phyloP scores from a whole-genome alignment of 441 rosid species.

The Syzygium malaccense region DNA sequence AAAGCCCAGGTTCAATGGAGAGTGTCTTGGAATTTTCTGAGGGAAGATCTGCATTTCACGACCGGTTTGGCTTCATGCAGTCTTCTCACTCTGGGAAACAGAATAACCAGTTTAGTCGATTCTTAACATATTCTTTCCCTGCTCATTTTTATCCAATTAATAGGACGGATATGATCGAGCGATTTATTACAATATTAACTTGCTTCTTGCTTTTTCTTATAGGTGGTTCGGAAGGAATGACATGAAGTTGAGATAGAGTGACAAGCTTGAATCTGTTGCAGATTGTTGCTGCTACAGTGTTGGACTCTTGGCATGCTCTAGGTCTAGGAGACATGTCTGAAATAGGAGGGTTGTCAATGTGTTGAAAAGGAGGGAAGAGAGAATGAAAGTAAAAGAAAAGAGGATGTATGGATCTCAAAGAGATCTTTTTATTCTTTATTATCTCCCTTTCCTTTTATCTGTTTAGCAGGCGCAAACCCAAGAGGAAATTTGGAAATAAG shows the following conservation, averaged over 20 bases:
- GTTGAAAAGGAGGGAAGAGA: neutral
- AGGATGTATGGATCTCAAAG: neutral
- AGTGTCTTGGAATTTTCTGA: slow-evolving; percentile 54
- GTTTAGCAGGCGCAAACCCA: neutral
- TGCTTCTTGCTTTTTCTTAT: slow-evolving; percentile 1
- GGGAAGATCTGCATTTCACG: slow-evolving; percentile 57
- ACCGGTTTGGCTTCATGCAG: slow-evolving; percentile 40
- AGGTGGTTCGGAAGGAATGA: slow-evolving; percentile 30
- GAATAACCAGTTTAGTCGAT: slow-evolving; percentile 48
- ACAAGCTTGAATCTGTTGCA: neutral
- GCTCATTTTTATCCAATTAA: slow-evolving; percentile 4
- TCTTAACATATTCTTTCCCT: neutral
- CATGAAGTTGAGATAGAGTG: slow-evolving; percentile 11
- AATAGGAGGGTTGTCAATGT: neutral
- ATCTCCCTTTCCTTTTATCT: neutral
- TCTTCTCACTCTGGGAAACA: slow-evolving; percentile 43
- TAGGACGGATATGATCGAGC: neutral
- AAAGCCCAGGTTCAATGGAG: slow-evolving; percentile 28
- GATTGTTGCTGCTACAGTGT: slow-evolving; percentile 5
- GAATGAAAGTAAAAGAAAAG: neutral
- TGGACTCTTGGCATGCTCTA: neutral
- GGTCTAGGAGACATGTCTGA: neutral
- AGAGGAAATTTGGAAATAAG: neutral
- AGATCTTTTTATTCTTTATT: neutral
- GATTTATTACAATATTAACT: neutral